phyloP scores from a whole-genome alignment of 768 basidiomycete species.

The Pisolithus marmoratus region DNA sequence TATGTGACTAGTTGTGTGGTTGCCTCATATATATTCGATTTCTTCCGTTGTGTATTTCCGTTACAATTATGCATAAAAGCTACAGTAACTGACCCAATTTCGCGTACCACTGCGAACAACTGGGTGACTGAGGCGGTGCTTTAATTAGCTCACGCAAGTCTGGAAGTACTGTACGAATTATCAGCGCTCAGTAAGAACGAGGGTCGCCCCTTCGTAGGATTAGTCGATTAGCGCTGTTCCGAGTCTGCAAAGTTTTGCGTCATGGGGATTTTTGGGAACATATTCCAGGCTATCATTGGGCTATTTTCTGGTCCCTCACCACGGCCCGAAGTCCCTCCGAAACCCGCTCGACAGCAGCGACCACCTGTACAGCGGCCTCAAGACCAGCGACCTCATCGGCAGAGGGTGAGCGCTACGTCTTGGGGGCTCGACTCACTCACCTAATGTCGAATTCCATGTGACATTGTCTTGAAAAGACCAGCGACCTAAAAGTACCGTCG shows the following conservation, averaged over 20 bases:
- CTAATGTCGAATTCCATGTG: no score
- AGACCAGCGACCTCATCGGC: not conserved
- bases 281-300: slow-evolving; percentile 18
- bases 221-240: no score
- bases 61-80: no score
- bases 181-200: no score
- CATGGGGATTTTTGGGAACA: slow-evolving; percentile 22
- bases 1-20: slow-evolving; percentile 18
- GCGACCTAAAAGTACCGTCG: not conserved
- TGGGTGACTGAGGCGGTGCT: no score
- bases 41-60: not conserved
- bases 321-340: not conserved
- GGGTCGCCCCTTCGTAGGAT: no score
- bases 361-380: slow-evolving; percentile 1
- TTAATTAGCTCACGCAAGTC: no score
- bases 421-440: no score
- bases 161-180: no score
- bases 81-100: no score
- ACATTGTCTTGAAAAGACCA: no score
- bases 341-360: slow-evolving; percentile 6
- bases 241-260: not conserved
- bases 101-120: no score
- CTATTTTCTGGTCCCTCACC: slow-evolving; percentile 19
- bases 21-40: slow-evolving; percentile 8
- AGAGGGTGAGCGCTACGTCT: slow-evolving; percentile 7